Base-by-base conservation (phyloP, 2,329 filamentous ascomycete species). In the Stagonosporopsis rhizophila region DNA sequence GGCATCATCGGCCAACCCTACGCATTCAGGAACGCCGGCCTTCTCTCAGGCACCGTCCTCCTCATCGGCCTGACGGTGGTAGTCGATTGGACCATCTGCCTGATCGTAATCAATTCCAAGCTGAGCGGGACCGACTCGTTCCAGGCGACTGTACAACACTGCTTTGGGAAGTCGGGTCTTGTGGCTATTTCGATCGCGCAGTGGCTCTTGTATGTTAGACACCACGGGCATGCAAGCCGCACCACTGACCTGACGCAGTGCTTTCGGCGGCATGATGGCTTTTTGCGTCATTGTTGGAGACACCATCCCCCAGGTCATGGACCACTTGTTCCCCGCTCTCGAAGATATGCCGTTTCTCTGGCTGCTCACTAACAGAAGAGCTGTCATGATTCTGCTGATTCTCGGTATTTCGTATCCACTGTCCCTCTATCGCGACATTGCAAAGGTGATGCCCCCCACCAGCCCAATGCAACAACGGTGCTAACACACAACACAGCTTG, bases 211-310 rank as follows among this genome's bases (percentile, higher is more conserved):
- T 83, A 75, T 62, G 80, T 73, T 35, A 12, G 44, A 32, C 14
- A n/a, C 2, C 17, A 15, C 7, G 14, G 6, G 6, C 14, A n/a
- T 2, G 7, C 8, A 8, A 32, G n/a, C 25, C 4, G 47, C 22
- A 25, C 28, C 56, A 49, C 67, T 75, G 59, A 75, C 64, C 28
- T 17, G 32, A 14, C 23, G 35, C 59, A 82, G 80, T 82, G 95
- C 95, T 2, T 99, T 98, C 80, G 95, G 95, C 53, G 95, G 95
- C 62, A 99, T 99, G 95, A 87, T 99, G 52, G 95, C 95, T 14
- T 99, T 98, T 76, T 95, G 93, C 64, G 92, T 99, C 69, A 97
- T 99, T 70, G 90, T 99, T 9, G 95, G 95, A 57, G 95, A 99
- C 75, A 93, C 91, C 0, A 97, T 99, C 71, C 95, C 95, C 3